Evolutionary conservation across 371 early-diverging fungal species (phyloP).

Genomic region (Lichtheimia ramosa): DNA sequence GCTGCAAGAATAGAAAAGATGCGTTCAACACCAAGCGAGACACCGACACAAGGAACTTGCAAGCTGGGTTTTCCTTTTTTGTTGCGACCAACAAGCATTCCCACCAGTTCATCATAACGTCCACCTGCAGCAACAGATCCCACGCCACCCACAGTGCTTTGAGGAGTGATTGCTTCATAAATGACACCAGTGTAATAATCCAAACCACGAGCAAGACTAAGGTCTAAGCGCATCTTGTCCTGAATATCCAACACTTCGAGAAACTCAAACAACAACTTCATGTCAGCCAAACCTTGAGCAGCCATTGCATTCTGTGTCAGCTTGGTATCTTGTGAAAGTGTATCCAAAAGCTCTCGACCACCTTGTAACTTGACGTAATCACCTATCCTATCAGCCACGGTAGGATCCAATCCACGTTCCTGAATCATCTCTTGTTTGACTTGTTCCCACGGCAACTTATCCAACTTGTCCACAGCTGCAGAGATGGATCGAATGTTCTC

Average conservation of each 20-base stretch:
- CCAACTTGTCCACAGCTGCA: slow-evolving; percentile 99
- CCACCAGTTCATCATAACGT: slow-evolving; percentile 98
- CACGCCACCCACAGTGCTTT: slow-evolving; percentile 73
- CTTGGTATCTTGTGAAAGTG: slow-evolving; percentile 57
- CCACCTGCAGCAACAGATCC: slow-evolving; percentile 99
- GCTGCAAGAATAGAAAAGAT: slow-evolving; percentile 89
- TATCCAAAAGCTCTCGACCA: slow-evolving; percentile 69
- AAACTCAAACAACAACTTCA: slow-evolving; percentile 84
- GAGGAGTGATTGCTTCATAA: slow-evolving; percentile 91
- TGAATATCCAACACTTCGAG: slow-evolving; percentile 78
- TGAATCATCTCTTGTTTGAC: slow-evolving; percentile 91
- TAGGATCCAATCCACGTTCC: slow-evolving; percentile 81
- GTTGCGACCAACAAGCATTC: slow-evolving; percentile 81
- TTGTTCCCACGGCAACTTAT: slow-evolving; percentile 94
- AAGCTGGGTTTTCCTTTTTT: slow-evolving; percentile 61
- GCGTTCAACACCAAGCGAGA: slow-evolving; percentile 97
- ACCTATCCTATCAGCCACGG: slow-evolving; percentile 88
- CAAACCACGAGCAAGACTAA: slow-evolving; percentile 96
- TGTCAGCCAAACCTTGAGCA: slow-evolving; percentile 87
- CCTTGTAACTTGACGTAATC: slow-evolving; percentile 82
- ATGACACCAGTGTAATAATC: slow-evolving; percentile 99
- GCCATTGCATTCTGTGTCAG: slow-evolving; percentile 73
- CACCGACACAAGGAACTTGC: slow-evolving; percentile 96
- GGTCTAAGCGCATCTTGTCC: slow-evolving; percentile 83
- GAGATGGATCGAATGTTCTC: slow-evolving; percentile 90